A percentile compares a stretch with the other conserved stretches of the same genome.
Conservation (phyloP, 83 land plant genomes). For the Larix sibirica region DNA sequence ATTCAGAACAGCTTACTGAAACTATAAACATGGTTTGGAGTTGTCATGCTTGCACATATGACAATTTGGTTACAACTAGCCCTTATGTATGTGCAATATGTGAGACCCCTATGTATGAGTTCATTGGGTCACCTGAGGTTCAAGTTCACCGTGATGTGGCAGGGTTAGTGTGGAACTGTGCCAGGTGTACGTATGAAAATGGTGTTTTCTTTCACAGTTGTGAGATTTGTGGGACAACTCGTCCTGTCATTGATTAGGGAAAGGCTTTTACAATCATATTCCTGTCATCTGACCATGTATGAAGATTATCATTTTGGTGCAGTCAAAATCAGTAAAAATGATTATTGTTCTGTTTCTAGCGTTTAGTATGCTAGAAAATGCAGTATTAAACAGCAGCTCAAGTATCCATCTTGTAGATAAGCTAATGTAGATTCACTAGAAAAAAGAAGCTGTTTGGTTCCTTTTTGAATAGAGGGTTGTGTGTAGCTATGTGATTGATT, state of each 20-base stretch:
- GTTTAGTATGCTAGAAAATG: too few species aligned
- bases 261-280: too few species aligned
- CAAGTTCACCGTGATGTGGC: neutral
- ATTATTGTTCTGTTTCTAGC: too few species aligned
- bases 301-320: too few species aligned
- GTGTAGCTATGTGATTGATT: too few species aligned
- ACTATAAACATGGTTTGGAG: neutral
- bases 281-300: too few species aligned
- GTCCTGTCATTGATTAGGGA: neutral
- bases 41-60: conserved; percentile 7
- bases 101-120: neutral
- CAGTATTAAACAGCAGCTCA: too few species aligned
- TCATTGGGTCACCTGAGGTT: neutral
- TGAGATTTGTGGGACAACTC: neutral
- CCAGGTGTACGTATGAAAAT: conserved; percentile 11
- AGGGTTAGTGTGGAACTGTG: conserved; percentile 11
- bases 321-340: too few species aligned
- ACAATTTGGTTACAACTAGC: conserved; percentile 3
- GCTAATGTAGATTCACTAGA: too few species aligned
- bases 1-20: conserved; percentile 4
- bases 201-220: conserved; percentile 4
- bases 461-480: too few species aligned
- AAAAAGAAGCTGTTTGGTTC: too few species aligned
- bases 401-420: too few species aligned
- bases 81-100: neutral